phyloP scores from a whole-genome alignment of 2,329 filamentous ascomycete genomes.

The Mycocentrospora acerina region DNA sequence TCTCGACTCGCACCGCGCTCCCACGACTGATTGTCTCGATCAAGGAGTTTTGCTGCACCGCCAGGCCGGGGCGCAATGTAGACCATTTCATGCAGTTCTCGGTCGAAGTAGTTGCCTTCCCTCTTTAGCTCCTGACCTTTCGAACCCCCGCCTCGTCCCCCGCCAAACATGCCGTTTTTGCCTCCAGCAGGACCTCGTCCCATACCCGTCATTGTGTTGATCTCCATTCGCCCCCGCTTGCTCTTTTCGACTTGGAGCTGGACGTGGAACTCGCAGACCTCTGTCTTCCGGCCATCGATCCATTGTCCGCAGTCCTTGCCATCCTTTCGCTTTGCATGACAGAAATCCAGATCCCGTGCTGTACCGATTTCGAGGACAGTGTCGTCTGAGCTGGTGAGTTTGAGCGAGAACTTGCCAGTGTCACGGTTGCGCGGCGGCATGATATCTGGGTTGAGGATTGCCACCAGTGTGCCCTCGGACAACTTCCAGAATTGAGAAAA shows the following conservation, averaged over 20 bases:
- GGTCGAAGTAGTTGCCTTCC: constrained; percentile 55
- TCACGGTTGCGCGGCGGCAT: constrained; percentile 83
- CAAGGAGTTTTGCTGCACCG: constrained; percentile 65
- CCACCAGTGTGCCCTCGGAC: constrained; percentile 85
- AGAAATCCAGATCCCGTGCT: constrained; percentile 83
- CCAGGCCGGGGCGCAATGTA: constrained; percentile 46
- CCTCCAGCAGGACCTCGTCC: constrained; percentile 29
- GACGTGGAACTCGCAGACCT: constrained; percentile 91
- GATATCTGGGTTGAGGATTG: constrained; percentile 86
- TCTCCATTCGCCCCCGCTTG: constrained; percentile 69
- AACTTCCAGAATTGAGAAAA: constrained; percentile 94
- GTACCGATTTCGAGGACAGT: constrained; percentile 86
- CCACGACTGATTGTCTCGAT: constrained; percentile 55
- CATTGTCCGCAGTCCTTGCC: constrained; percentile 78
- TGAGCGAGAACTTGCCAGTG: constrained; percentile 81
- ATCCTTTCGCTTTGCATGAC: constrained; percentile 81
- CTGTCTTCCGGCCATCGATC: constrained; percentile 85
- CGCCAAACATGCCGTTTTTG: constrained; percentile 37
- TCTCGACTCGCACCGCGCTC: constrained; percentile 58
- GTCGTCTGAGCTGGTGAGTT: constrained; percentile 82
- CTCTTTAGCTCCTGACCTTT: constrained; percentile 31
- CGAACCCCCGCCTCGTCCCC: constrained; percentile 21
- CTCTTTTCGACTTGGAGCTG: constrained; percentile 76
- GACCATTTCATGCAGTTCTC: constrained; percentile 55
- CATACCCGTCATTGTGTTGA: constrained; percentile 68